Conservation (phyloP, 202 grass and related monocot genomes). For the Cymbopogon flexuosus region DNA sequence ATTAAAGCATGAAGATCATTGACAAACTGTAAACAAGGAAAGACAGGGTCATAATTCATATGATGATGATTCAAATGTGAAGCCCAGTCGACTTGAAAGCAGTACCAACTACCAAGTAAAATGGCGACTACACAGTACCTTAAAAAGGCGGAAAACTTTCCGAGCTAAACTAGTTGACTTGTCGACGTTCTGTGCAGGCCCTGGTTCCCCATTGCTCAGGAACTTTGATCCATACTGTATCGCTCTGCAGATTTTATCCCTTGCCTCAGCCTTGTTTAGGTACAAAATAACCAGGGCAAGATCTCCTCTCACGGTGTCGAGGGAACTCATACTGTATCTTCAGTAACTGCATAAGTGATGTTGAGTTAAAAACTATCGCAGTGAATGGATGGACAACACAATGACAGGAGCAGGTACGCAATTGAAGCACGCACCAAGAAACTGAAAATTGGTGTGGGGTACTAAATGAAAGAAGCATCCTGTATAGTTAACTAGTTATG, state of each 20-base stretch:
- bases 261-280: slow-evolving; percentile 85
- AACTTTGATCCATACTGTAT: slow-evolving; percentile 99
- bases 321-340: slow-evolving; percentile 53
- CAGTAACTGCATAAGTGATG: slow-evolving; percentile 9
- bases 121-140: slow-evolving; percentile 36
- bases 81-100: not conserved
- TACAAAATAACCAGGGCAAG: slow-evolving; percentile 73
- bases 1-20: slow-evolving; percentile 87
- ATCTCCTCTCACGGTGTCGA: slow-evolving; percentile 64
- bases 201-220: slow-evolving; percentile 77
- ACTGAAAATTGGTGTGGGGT: not conserved
- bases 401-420: not conserved
- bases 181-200: slow-evolving; percentile 87
- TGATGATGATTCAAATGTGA: not conserved
- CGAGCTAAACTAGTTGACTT: slow-evolving; percentile 85
- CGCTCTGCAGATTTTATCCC: slow-evolving; percentile 89
- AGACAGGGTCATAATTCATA: not conserved
- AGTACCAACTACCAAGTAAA: not conserved
- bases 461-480: not conserved
- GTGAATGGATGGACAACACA: not conserved
- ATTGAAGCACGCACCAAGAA: not conserved
- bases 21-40: slow-evolving; percentile 57
- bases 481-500: not conserved
- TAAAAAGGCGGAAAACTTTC: slow-evolving; percentile 92
- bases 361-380: not conserved